Conservation (phyloP, 1,139 yeast genomes). For the Sugiyamaella xylanicola region DNA sequence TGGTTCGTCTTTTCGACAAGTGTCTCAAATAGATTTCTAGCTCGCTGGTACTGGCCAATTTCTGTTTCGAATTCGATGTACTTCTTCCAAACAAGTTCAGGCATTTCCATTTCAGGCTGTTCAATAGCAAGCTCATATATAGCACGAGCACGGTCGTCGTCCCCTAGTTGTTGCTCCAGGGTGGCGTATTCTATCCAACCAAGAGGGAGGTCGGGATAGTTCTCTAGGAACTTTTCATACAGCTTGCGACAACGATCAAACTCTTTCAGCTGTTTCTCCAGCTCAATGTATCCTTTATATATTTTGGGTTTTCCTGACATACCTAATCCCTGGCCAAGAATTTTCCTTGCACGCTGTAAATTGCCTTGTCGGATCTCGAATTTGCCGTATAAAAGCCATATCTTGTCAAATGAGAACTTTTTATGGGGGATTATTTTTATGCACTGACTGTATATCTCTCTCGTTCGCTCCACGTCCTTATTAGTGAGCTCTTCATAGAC, state of each 20-base stretch:
- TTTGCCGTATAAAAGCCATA: slow-evolving; percentile 73
- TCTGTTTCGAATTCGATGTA: slow-evolving; percentile 65
- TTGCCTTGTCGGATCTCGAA: slow-evolving; percentile 69
- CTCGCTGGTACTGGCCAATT: slow-evolving; percentile 56
- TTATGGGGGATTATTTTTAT: slow-evolving; percentile 58
- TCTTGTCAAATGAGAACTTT: slow-evolving; percentile 64
- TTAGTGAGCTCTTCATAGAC: slow-evolving; percentile 60
- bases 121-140: slow-evolving; percentile 58
- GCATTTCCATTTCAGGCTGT: slow-evolving; percentile 41
- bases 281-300: slow-evolving; percentile 61
- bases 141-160: slow-evolving; percentile 64
- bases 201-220: slow-evolving; percentile 48
- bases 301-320: slow-evolving; percentile 55
- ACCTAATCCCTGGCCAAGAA: slow-evolving; percentile 76
- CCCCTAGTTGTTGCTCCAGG: slow-evolving; percentile 72
- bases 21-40: slow-evolving; percentile 55
- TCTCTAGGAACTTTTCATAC: slow-evolving; percentile 67
- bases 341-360: slow-evolving; percentile 60
- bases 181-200: slow-evolving; percentile 65
- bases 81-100: slow-evolving; percentile 49
- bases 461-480: slow-evolving; percentile 50
- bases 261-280: slow-evolving; percentile 49
- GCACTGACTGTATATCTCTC: slow-evolving; percentile 55
- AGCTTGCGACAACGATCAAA: slow-evolving; percentile 71
- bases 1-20: slow-evolving; percentile 44